Conservation (phyloP, 2,329 filamentous ascomycete species). For the Verticillium klebahnii region DNA sequence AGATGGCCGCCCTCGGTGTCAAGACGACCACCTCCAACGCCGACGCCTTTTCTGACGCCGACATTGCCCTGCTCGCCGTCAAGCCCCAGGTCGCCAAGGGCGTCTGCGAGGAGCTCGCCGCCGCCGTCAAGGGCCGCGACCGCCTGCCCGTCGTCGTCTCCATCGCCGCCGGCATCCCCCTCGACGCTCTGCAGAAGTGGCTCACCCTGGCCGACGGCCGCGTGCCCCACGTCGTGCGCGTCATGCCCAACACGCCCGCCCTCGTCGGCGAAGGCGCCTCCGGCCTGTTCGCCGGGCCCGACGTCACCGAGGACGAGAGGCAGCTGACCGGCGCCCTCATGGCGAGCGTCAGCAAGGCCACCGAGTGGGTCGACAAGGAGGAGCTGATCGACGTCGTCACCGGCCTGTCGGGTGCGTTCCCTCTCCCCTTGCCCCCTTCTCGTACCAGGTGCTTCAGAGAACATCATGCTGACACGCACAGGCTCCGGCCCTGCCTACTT, state of each 20-base stretch:
- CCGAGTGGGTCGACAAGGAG: conserved; percentile 46
- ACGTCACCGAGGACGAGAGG: conserved; percentile 36
- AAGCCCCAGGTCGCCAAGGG: conserved; percentile 45
- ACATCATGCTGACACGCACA: conserved; percentile 13
- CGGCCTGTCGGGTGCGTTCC: conserved; percentile 38
- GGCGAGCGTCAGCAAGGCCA: conserved; percentile 39
- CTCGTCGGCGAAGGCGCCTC: conserved; percentile 46
- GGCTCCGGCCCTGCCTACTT: conserved; percentile 49
- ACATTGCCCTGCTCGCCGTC: conserved; percentile 44
- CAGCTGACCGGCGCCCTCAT: conserved; percentile 36
- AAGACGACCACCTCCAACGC: conserved; percentile 40
- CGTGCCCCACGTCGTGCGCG: conserved; percentile 40
- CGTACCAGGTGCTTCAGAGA: too few relatives aligned
- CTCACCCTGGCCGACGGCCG: conserved; percentile 29
- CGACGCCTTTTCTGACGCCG: conserved; percentile 37
- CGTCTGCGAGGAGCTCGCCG: conserved; percentile 39
- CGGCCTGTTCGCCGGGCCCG: conserved; percentile 37
- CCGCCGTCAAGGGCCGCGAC: conserved; percentile 25
- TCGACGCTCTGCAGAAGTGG: conserved; percentile 38
- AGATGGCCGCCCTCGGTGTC: conserved; percentile 41
- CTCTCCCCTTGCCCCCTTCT: neutral
- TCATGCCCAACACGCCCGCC: conserved; percentile 50
- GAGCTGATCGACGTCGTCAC: conserved; percentile 46
- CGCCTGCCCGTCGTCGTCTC: conserved; percentile 40
- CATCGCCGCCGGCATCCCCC: conserved; percentile 45